These are phyloP conservation scores for Conoideocrella luteorostrata DNA, from an alignment of 2,329 filamentous ascomycete genomes.

Conservation along the genomic window DNA sequence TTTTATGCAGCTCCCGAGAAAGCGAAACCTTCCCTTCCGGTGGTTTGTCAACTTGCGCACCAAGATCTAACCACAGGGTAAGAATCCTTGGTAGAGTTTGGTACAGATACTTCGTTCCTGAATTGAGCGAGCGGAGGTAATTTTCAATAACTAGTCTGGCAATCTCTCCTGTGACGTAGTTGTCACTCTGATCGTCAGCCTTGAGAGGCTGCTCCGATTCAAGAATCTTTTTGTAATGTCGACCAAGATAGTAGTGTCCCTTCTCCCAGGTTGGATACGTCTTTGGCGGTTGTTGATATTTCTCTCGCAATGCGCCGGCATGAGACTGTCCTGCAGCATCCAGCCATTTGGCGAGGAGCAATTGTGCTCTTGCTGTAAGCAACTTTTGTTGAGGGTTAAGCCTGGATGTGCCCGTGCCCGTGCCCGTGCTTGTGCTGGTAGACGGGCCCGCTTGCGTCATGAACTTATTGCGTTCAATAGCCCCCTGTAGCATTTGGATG, in stretches of 20 bases:
- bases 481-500: conserved; percentile 82
- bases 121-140: conserved; percentile 78
- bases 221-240: conserved; percentile 93
- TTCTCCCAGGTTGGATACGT: conserved; percentile 79
- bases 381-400: conserved; percentile 48
- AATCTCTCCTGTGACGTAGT: conserved; percentile 73
- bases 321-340: conserved; percentile 92
- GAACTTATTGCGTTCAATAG: conserved; percentile 77
- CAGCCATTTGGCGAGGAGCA: conserved; percentile 93
- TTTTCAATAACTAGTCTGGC: conserved; percentile 90
- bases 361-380: conserved; percentile 69
- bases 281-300: conserved; percentile 77
- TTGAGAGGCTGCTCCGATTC: conserved; percentile 80
- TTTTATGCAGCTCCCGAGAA: conserved; percentile 44
- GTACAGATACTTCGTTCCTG: conserved; percentile 91
- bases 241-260: conserved; percentile 92
- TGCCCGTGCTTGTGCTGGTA: conserved; percentile 25
- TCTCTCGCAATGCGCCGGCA: conserved; percentile 67
- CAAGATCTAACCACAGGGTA: conserved; percentile 91
- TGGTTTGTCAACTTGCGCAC: conserved; percentile 62
- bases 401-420: conserved; percentile 26
- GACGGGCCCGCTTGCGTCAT: conserved; percentile 39
- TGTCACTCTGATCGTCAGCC: conserved; percentile 68
- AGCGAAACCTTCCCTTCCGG: conserved; percentile 49
- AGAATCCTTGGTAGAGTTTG: conserved; percentile 88